Base-by-base conservation (phyloP, 495 filamentous ascomycete species). In the Tuber borchii region DNA sequence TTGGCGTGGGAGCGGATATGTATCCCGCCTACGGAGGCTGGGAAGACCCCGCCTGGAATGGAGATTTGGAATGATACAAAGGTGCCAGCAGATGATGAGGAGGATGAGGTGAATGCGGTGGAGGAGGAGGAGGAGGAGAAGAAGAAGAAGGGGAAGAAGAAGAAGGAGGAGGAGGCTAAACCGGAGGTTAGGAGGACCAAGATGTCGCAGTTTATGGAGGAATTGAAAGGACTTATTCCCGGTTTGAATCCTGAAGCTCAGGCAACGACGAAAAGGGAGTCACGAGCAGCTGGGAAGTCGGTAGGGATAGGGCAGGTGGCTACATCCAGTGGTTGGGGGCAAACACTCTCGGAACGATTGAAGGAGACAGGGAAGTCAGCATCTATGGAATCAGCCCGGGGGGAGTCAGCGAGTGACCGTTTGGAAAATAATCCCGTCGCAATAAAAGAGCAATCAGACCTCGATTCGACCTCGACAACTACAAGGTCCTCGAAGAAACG, bases 1-100 rank as follows among this genome's bases (percentile, higher is more conserved):
- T 75, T 81, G 46, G 81, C 84, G 22, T 87, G 86, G 86, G 82
- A 84, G 44, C 82, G 84, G 71, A 75, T 85, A 44, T 70, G 78
- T 42, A 73, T 86, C 40, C 44, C 71, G 12, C 71, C 72, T 79
- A 75, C 72, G 9, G 19, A 16, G 43, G 42, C 37, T 34, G 69
- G 61, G 61, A 39, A 6, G 37, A 68, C 43, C 16, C 19, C 71
- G 42, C 56, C 45, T 19, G 37, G 48, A 22, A 45, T 20, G 37
- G 48, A 22, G 20, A 37, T 42, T 31, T 74, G 72, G 69, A 79
- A 69, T 22, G 40, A 34, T 46, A 68, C 31, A 7, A 72, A 56
- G 71, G 75, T 71, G 14, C 44, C 42, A 12, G 34, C 39, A 71
- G 70, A 48, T 7, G 40, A 34, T 4, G 56, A 34, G 56, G 56